These are phyloP conservation scores for Rhipidocladum racemiflorum DNA, from an alignment of 176 grass and related monocot genomes.

Conservation along the genomic window DNA sequence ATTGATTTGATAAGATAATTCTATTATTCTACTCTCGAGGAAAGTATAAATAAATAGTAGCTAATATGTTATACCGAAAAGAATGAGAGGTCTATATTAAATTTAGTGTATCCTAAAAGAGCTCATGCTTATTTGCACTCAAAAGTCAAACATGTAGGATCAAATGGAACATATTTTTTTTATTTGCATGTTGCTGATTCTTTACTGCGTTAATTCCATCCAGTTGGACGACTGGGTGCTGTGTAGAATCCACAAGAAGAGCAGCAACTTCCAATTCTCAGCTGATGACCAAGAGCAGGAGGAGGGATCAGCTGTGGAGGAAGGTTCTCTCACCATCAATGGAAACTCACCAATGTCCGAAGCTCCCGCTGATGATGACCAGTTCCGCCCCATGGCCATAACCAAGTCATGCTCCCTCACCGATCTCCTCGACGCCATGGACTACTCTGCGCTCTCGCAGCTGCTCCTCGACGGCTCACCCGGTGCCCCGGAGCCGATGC, in stretches of 20 bases:
- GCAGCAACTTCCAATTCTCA: not conserved
- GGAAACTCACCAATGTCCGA: constrained; percentile 12
- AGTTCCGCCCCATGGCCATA: not conserved
- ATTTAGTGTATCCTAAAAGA: no score
- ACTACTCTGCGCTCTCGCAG: constrained; percentile 42
- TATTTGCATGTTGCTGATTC: not conserved
- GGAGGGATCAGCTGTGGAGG: constrained; percentile 34
- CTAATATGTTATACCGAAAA: no score
- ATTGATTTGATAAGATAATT: no score
- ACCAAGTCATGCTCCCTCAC: constrained; percentile 51
- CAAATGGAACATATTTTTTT: no score
- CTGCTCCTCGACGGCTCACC: constrained; percentile 34
- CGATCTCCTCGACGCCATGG: constrained; percentile 49
- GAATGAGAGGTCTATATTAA: no score
- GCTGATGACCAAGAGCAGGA: constrained; percentile 34
- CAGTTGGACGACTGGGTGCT: constrained; percentile 87
- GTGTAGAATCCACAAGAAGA: constrained; percentile 72
- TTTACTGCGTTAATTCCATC: not conserved
- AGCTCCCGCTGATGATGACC: not conserved
- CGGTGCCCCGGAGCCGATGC: not conserved
- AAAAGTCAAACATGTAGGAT: no score
- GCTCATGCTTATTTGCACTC: not conserved
- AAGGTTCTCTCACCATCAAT: not conserved
- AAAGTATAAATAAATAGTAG: no score
- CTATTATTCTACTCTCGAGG: no score